A percentile compares a stretch with the other conserved stretches of the same genome.
phyloP scores from a whole-genome alignment of 495 filamentous ascomycete species.

The Annulohypoxylon moriforme region DNA sequence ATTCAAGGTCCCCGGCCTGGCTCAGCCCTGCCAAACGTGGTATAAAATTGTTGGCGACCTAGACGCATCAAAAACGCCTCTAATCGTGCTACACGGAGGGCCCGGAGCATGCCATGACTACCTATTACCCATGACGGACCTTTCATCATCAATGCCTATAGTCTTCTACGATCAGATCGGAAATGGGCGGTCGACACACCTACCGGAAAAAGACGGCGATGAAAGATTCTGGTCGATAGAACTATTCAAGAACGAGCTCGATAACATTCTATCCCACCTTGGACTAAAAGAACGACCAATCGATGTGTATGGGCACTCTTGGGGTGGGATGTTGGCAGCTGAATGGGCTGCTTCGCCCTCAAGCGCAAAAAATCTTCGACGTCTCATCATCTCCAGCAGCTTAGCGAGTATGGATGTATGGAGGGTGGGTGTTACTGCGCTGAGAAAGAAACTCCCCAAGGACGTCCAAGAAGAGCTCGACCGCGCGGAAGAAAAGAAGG shows the following conservation, averaged over 20 bases:
- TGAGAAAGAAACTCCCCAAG: conserved; percentile 30
- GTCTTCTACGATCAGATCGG: conserved; percentile 67
- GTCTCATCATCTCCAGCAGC: conserved; percentile 39
- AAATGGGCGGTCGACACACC: conserved; percentile 59
- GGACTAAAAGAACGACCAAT: conserved; percentile 49
- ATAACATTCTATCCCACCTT: conserved; percentile 59
- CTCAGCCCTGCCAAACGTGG: conserved; percentile 51
- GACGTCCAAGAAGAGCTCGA: conserved; percentile 36
- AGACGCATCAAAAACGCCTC: conserved; percentile 34
- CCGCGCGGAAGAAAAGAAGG: conserved; percentile 34
- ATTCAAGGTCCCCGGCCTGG: conserved; percentile 44
- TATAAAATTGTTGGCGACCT: conserved; percentile 54
- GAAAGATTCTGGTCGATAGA: conserved; percentile 59
- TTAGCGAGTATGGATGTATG: conserved; percentile 44
- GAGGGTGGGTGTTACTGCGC: conserved; percentile 16
- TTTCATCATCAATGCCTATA: conserved; percentile 51
- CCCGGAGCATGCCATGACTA: conserved; percentile 60
- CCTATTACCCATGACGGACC: conserved; percentile 53
- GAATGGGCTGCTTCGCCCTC: conserved; percentile 49
- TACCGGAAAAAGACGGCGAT: conserved; percentile 55
- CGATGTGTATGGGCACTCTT: conserved; percentile 62
- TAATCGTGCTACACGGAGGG: conserved; percentile 61
- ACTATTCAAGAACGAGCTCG: conserved; percentile 61
- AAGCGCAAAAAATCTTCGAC: conserved; percentile 34
- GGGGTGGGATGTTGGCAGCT: conserved; percentile 64